Percentiles rank a stretch among this genome's conserved stretches.
Evolutionary conservation across 1,139 yeast species (phyloP).

Genomic region (Saccharomyces hybrid): DNA sequence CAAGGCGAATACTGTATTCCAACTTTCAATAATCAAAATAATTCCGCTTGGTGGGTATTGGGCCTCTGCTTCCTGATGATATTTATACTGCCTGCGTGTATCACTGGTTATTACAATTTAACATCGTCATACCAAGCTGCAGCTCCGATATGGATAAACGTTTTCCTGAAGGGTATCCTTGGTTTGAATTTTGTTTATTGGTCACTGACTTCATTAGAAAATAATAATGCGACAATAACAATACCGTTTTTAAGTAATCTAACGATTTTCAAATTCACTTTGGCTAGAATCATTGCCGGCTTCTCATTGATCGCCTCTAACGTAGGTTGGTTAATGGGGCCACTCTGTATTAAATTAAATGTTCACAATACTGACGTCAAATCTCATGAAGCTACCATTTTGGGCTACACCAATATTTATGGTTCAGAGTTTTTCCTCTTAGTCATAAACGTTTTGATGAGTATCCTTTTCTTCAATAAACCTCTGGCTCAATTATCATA

Average conservation of each 20-base stretch:
- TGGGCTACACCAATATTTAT: conserved; percentile 79
- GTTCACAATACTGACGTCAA: conserved; percentile 34
- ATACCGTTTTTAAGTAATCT: conserved; percentile 32
- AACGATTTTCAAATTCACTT: conserved; percentile 50
- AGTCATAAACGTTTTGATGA: conserved; percentile 60
- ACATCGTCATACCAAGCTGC: conserved; percentile 78
- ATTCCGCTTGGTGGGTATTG: conserved; percentile 57
- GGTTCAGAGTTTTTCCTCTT: conserved; percentile 79
- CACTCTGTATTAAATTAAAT: conserved; percentile 69
- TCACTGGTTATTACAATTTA: conserved; percentile 62
- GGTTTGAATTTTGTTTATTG: conserved; percentile 63
- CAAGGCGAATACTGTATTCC: conserved; percentile 69
- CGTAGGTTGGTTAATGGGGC: conserved; percentile 81
- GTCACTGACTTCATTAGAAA: conserved; percentile 66
- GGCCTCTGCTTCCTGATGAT: conserved; percentile 47
- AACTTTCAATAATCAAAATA: conserved; percentile 49
- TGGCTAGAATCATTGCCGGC: conserved; percentile 70
- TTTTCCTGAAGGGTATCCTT: conserved; percentile 53
- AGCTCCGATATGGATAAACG: conserved; percentile 76
- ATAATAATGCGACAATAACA: conserved; percentile 32
- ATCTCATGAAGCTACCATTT: conserved; percentile 42
- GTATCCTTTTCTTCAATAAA: conserved; percentile 65
- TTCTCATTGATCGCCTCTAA: conserved; percentile 66
- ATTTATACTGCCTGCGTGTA: conserved; percentile 53
- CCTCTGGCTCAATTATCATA: conserved; percentile 81